phyloP scores from a whole-genome alignment of 345 rosid species.

The Hevea brasiliensis region DNA sequence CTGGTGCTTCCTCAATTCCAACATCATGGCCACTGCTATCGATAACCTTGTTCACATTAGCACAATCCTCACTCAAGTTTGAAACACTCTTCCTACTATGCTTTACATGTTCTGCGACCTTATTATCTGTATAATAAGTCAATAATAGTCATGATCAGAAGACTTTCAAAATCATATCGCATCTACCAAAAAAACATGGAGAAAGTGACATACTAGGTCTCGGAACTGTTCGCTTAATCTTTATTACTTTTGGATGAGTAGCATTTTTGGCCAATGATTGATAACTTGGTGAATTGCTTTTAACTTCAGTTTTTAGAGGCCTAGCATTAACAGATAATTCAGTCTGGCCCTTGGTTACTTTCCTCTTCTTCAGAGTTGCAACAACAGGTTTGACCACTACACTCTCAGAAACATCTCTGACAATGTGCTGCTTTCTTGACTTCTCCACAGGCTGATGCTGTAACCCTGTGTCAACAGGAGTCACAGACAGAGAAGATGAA shows the following conservation, averaged over 20 bases:
- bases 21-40: slow-evolving; percentile 29
- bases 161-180: slow-evolving; percentile 5
- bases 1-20: slow-evolving; percentile 32
- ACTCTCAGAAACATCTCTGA: slow-evolving; percentile 24
- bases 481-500: slow-evolving; percentile 31
- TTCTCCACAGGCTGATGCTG: slow-evolving; percentile 33
- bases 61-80: slow-evolving; percentile 22
- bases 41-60: slow-evolving; percentile 24
- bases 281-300: slow-evolving; percentile 24
- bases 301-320: slow-evolving; percentile 31
- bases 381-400: slow-evolving; percentile 22
- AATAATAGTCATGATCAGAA: background rate
- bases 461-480: slow-evolving; percentile 26
- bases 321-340: slow-evolving; percentile 35
- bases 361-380: slow-evolving; percentile 35
- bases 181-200: slow-evolving; percentile 9
- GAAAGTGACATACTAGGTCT: slow-evolving; percentile 46
- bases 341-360: slow-evolving; percentile 30
- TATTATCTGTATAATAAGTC: slow-evolving; percentile 36
- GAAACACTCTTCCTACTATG: slow-evolving; percentile 35
- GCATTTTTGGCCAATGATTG: slow-evolving; percentile 34
- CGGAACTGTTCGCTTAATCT: slow-evolving; percentile 24
- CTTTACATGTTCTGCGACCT: slow-evolving; percentile 33
- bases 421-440: slow-evolving; percentile 35
- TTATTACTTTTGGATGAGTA: slow-evolving; percentile 35